Conservation (phyloP, 768 basidiomycete genomes). For the Suillus variegatus region DNA sequence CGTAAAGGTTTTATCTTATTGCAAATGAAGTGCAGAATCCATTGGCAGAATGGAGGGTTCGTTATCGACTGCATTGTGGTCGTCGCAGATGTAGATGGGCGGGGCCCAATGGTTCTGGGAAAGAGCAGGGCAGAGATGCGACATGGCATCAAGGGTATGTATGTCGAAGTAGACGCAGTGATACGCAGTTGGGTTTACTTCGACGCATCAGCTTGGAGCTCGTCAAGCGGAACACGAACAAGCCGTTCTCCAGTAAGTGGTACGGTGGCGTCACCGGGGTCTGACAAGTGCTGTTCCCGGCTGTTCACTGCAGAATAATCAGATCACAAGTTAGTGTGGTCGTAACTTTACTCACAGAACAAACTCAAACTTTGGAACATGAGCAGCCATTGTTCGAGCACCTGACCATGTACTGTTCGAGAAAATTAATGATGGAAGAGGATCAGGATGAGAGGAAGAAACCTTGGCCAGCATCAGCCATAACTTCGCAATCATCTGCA, state of each 20-base stretch:
- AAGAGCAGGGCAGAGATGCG: background rate
- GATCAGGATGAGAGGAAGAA: background rate
- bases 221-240: slow-evolving; percentile 75
- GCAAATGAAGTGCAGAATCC: background rate
- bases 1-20: background rate
- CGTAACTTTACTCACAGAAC: slow-evolving; percentile 47
- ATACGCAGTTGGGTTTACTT: slow-evolving; percentile 12
- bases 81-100: background rate
- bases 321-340: background rate
- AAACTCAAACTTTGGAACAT: slow-evolving; percentile 52
- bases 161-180: background rate
- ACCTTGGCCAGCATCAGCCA: slow-evolving; percentile 80
- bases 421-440: slow-evolving; percentile 7
- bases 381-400: background rate
- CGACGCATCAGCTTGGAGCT: slow-evolving; percentile 42
- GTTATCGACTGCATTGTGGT: background rate
- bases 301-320: slow-evolving; percentile 45
- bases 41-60: background rate
- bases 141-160: background rate
- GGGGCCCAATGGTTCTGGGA: background rate
- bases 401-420: background rate
- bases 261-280: slow-evolving; percentile 20
- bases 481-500: slow-evolving; percentile 71
- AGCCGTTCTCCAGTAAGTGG: slow-evolving; percentile 52
- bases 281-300: slow-evolving; percentile 33